Base-by-base conservation (phyloP, 148 eudicot species). In the Dianthus caryophyllus region DNA sequence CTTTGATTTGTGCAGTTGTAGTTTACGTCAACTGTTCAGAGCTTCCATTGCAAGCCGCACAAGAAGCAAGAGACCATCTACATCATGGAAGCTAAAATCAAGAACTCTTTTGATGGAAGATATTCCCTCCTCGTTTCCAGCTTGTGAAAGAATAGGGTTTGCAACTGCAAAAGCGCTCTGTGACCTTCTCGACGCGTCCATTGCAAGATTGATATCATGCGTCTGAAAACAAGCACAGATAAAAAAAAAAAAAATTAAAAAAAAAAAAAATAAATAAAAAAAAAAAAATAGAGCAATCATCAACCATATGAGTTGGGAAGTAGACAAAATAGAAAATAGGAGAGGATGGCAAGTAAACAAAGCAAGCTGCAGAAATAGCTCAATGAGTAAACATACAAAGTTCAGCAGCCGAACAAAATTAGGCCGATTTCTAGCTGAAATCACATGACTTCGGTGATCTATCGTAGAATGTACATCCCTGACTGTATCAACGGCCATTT, bases 11-110 rank as follows among this genome's bases (percentile, higher is more conserved):
- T 18, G 10, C 24, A 31, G n/a, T 59, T 31, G 30, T 48, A 43
- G 22, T 21, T 69, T 61, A 13, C 47, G 30, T 77, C 48, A 72
- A 39, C 65, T 57, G 38, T 49, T 69, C 16, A 78, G 68, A 33
- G 78, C 52, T 54, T 82, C 80, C 76, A 79, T 70, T 29, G 85
- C 82, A 36, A 73, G 78, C 24, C 75, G 80, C 44, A 82, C 82
- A 57, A 82, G 71, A 64, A 46, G 61, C 51, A 78, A 54, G 17
- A 82, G 64, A 51, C 77, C 76, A 67, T 73, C 80, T 22, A 82
- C 76, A 64, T 82, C 80, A 76, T 82, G 82, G 78, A 82, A 82
- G 74, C 85, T 71, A 49, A 78, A 82, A 68, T 82, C 85, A 27
- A 82, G 78, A 39, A 73, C 85, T 58, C 74, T 78, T 61, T 79